Percentiles rank a stretch among this genome's conserved stretches.
phyloP scores from a whole-genome alignment of 805 yeast species.

The Blastobotrys muscicola region DNA sequence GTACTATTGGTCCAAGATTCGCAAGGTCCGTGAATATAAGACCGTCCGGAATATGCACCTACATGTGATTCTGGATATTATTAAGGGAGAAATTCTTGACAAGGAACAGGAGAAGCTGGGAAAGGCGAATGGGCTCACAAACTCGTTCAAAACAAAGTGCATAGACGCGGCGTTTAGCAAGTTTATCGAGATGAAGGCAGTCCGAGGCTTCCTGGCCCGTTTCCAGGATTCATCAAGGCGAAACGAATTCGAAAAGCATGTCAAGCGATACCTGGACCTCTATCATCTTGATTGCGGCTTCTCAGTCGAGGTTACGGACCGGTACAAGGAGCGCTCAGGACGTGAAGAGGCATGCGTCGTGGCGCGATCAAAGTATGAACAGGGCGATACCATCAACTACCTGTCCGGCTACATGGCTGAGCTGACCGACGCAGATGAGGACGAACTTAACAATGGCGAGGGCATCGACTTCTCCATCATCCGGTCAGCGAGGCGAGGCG shows the following conservation, averaged over 20 bases:
- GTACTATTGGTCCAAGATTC: slow-evolving; percentile 23
- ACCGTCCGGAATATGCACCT: slow-evolving; percentile 16
- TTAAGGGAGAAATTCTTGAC: slow-evolving; percentile 8
- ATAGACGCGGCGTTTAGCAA: slow-evolving; percentile 19
- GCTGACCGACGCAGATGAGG: slow-evolving; percentile 28
- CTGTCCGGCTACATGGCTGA: slow-evolving; percentile 33
- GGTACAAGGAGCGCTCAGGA: slow-evolving; percentile 28
- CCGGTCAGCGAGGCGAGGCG: slow-evolving; percentile 28
- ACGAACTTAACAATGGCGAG: slow-evolving; percentile 20
- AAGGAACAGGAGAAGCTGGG: slow-evolving; percentile 1
- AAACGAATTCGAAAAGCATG: slow-evolving; percentile 30
- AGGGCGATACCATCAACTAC: slow-evolving; percentile 28
- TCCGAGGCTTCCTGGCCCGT: slow-evolving; percentile 21
- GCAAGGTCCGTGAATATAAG: slow-evolving; percentile 22
- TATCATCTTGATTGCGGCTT: slow-evolving; percentile 33
- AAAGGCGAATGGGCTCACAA: neutral
- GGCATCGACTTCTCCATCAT: slow-evolving; percentile 36
- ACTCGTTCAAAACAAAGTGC: slow-evolving; percentile 5
- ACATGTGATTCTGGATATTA: neutral
- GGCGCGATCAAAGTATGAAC: slow-evolving; percentile 25
- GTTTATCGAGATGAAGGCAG: slow-evolving; percentile 21
- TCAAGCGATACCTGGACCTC: slow-evolving; percentile 29
- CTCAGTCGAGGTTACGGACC: slow-evolving; percentile 35
- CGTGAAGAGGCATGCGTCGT: slow-evolving; percentile 33
- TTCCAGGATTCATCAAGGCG: slow-evolving; percentile 17